phyloP scores from a whole-genome alignment of 2,329 filamentous ascomycete species.

The Penicillium sumatraense region DNA sequence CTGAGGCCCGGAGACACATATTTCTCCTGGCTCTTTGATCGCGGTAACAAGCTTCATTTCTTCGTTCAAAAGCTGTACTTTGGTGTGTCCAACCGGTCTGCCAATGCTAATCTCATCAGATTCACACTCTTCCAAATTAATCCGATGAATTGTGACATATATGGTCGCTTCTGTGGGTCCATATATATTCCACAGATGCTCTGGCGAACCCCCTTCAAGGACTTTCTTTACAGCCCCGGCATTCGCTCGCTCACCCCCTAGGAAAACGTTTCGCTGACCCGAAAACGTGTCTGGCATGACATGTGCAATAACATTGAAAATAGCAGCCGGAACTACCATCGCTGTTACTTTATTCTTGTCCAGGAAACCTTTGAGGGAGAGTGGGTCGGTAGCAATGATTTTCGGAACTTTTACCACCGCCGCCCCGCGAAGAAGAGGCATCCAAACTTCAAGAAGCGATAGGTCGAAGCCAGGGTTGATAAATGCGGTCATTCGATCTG shows the following conservation, averaged over 20 bases:
- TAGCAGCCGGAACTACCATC: slow-evolving; percentile 9
- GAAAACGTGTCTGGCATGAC: slow-evolving; percentile 12
- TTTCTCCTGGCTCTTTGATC: slow-evolving; percentile 73
- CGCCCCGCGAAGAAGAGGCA: slow-evolving; percentile 11
- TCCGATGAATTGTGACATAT: slow-evolving; percentile 8
- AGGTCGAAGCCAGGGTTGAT: slow-evolving; percentile 23
- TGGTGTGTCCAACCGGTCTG: slow-evolving; percentile 8
- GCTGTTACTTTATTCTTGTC: slow-evolving; percentile 1
- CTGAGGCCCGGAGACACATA: slow-evolving; percentile 75
- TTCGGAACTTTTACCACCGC: slow-evolving; percentile 15
- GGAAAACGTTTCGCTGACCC: slow-evolving; percentile 9
- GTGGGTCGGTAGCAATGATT: slow-evolving; percentile 10
- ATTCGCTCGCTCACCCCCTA: slow-evolving; percentile 15
- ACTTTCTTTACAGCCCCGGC: slow-evolving; percentile 10
- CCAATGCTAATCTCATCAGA: slow-evolving; percentile 14
- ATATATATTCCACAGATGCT: slow-evolving; percentile 21
- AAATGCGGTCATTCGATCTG: slow-evolving; percentile 16
- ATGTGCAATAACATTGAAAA: slow-evolving; percentile 13
- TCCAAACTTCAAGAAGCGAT: slow-evolving; percentile 15
- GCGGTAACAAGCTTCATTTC: neutral
- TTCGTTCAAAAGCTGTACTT: slow-evolving; percentile 10
- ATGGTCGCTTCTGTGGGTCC: slow-evolving; percentile 21
- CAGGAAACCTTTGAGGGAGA: slow-evolving; percentile 9
- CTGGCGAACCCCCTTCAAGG: slow-evolving; percentile 1
- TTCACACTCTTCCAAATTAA: slow-evolving; percentile 3